phyloP scores from a whole-genome alignment of 805 yeast species.

The Saccharomycopsis sp. region DNA sequence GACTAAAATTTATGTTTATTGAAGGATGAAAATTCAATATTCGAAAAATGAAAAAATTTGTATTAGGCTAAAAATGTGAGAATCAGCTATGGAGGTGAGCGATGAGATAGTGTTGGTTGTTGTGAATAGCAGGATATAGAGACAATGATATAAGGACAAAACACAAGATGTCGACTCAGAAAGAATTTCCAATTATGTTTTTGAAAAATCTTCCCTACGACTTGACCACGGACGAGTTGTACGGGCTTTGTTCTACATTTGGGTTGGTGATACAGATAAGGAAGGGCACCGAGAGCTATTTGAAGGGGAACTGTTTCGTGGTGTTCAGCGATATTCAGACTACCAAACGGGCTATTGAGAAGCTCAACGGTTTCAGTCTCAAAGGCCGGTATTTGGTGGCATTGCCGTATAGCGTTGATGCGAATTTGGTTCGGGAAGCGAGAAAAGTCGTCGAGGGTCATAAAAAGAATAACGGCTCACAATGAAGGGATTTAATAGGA shows the following conservation, averaged over 20 bases:
- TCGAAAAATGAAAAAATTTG: no score
- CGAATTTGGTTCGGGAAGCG: slow-evolving; percentile 24
- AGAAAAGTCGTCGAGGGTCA: neutral
- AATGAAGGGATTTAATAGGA: no score
- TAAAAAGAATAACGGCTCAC: neutral
- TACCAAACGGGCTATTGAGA: slow-evolving; percentile 31
- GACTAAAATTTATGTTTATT: no score
- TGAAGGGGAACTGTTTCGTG: slow-evolving; percentile 33
- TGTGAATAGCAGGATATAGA: no score
- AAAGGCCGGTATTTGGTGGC: slow-evolving; percentile 37
- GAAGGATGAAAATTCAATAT: no score
- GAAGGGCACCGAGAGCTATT: slow-evolving; percentile 18
- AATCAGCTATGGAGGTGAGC: no score
- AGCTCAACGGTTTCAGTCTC: slow-evolving; percentile 37
- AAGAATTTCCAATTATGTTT: slow-evolving; percentile 25
- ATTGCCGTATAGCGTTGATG: slow-evolving; percentile 29
- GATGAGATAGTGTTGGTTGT: no score
- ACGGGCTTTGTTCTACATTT: slow-evolving; percentile 30
- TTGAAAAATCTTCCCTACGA: slow-evolving; percentile 37
- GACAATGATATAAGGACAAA: no score
- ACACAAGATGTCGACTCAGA: neutral
- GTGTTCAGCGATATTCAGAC: slow-evolving; percentile 29
- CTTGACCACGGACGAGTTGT: slow-evolving; percentile 28
- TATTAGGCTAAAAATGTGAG: no score
- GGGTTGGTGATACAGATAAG: slow-evolving; percentile 35